These are phyloP conservation scores for Paramarasmius palmivorus DNA, from an alignment of 1,284 basidiomycete species.

Conservation along the genomic window DNA sequence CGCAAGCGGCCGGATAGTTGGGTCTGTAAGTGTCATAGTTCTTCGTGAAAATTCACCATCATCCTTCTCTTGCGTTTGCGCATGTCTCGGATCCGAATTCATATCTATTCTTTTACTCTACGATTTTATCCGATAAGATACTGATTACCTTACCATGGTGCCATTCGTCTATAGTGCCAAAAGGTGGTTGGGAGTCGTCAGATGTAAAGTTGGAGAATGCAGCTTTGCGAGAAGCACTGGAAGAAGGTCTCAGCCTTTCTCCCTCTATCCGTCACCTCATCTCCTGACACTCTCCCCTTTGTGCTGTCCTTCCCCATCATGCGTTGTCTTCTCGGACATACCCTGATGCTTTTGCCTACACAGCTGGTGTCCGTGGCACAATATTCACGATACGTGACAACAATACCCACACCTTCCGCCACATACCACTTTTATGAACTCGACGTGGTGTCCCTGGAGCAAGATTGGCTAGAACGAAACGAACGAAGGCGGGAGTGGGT, in stretches of 20 bases:
- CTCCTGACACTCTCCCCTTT: conserved; percentile 52
- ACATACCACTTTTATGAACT: conserved; percentile 88
- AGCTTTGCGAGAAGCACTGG: conserved; percentile 83
- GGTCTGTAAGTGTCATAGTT: conserved; percentile 72
- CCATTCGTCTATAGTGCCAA: conserved; percentile 58
- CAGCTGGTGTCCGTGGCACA: conserved; percentile 79
- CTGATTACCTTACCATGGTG: neutral
- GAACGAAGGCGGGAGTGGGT: conserved; percentile 83
- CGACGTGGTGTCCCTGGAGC: conserved; percentile 71
- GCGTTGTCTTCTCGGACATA: conserved; percentile 18
- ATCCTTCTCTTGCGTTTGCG: conserved; percentile 12
- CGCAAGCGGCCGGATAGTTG: conserved; percentile 75
- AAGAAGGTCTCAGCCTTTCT: conserved; percentile 89
- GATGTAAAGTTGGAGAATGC: conserved; percentile 80
- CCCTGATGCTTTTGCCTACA: conserved; percentile 14
- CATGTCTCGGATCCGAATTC: neutral
- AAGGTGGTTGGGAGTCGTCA: conserved; percentile 82
- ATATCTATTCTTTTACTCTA: conserved; percentile 13
- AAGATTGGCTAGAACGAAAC: conserved; percentile 74
- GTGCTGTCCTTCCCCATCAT: conserved; percentile 30
- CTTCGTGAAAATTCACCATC: conserved; percentile 9
- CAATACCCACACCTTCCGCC: conserved; percentile 71
- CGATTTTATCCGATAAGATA: neutral
- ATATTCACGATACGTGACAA: conserved; percentile 77
- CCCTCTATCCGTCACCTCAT: conserved; percentile 72